A percentile compares a stretch with the other conserved stretches of the same genome.
Evolutionary conservation across 129 eudicot species (phyloP).

Genomic region (Ambrosia artemisiifolia): DNA sequence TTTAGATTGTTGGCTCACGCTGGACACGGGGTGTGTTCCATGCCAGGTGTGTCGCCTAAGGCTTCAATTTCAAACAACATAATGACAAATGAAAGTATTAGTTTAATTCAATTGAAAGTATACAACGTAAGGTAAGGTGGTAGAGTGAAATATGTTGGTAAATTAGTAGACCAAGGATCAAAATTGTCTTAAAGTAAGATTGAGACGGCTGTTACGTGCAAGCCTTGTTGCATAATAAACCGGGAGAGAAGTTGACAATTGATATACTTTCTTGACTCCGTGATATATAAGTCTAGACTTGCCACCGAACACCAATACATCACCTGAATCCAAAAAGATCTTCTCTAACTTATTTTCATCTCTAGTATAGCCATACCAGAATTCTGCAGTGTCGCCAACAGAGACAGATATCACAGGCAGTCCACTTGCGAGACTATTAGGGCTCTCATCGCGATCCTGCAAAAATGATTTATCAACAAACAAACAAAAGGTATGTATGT

Average conservation of each 20-base stretch:
- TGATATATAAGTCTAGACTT: constrained; percentile 54
- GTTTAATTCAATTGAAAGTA: too few relatives aligned
- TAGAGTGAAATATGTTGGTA: too few relatives aligned
- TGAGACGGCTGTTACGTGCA: constrained; percentile 9
- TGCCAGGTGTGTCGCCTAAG: too few relatives aligned
- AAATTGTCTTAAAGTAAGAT: constrained; percentile 31
- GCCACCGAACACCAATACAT: constrained; percentile 32
- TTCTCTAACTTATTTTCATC: not conserved
- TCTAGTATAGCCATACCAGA: constrained; percentile 47
- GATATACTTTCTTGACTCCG: constrained; percentile 39
- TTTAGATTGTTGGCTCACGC: too few relatives aligned
- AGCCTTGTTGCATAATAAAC: constrained; percentile 23
- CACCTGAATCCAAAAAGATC: not conserved
- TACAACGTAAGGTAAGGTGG: too few relatives aligned
- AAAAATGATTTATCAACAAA: too few relatives aligned
- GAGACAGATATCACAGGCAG: constrained; percentile 14
- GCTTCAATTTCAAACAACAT: too few relatives aligned
- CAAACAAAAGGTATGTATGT: too few relatives aligned
- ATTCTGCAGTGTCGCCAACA: constrained; percentile 52
- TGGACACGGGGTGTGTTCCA: too few relatives aligned
- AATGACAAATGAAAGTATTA: too few relatives aligned
- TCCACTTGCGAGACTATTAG: constrained; percentile 25
- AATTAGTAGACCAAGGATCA: constrained; percentile 10
- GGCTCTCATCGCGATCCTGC: constrained; percentile 57
- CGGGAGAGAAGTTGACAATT: constrained; percentile 29